Conservation (phyloP, 2,329 filamentous ascomycete species). For the Colletotrichum sp. region DNA sequence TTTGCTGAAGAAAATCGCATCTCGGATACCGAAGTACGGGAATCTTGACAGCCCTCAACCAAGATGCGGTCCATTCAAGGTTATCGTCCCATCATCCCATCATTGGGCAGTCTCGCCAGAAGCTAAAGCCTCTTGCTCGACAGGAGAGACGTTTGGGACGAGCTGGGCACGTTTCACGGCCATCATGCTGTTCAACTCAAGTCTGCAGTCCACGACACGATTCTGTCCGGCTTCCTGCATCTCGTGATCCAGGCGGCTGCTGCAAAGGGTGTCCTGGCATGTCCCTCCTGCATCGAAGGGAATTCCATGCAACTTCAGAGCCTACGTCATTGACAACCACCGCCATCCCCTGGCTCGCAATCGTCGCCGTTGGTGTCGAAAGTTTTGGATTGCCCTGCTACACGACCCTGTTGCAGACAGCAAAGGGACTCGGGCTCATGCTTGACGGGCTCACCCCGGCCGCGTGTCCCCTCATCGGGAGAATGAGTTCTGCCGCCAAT, state of each 20-base stretch:
- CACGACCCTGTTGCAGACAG: neutral
- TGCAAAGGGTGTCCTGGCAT: neutral
- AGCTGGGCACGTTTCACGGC: neutral
- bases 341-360: neutral
- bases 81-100: constrained; percentile 2
- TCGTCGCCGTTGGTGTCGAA: neutral
- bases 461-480: neutral
- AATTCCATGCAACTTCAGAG: neutral
- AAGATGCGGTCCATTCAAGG: constrained; percentile 2
- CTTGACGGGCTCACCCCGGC: constrained; percentile 3
- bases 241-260: neutral
- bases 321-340: neutral
- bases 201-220: neutral
- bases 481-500: neutral
- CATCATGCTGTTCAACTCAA: constrained; percentile 5
- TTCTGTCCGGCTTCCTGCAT: neutral
- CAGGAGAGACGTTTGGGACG: neutral
- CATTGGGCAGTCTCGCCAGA: neutral
- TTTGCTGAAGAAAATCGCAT: neutral
- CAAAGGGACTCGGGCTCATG: neutral
- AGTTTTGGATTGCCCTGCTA: neutral
- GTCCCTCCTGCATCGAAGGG: neutral
- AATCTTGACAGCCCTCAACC: neutral
- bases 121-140: neutral
- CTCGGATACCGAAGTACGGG: neutral